Evolutionary conservation across 2,329 filamentous ascomycete species (phyloP), one percentile per base, ranked within the genome.

Genomic region (Fusarium sp.): DNA sequence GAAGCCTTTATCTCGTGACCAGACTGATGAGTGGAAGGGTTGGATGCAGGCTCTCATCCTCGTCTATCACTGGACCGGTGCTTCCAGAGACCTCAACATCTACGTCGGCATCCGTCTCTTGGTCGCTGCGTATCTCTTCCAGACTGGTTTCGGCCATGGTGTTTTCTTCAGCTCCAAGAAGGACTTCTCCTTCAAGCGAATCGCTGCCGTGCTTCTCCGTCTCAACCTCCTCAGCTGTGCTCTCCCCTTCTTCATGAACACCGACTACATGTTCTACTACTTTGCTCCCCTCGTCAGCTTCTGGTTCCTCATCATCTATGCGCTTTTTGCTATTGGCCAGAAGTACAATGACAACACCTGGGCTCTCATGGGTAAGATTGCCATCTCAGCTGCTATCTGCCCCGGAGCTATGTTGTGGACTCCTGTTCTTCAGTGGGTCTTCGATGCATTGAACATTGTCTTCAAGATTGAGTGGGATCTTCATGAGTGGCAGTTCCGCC

Each of bases 21-120:
- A 90, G 67, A 86, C 85, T 1, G 83, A 90, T 48, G 89, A 91
- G 74, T 89, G 87, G 83, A 90, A 90, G 77, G 89, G 89, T 3
- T 85, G 86, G 81, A 87, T 90, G 85, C 87, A 90, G 65, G 79
- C 82, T 15, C 75, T 84, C 3, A 77, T 83, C 20, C 69, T 83
- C 2, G 79, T 87, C 6, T 90, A 87, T 69, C 84, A 88, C 68
- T 90, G 87, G 74, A 69, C 66, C 0, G 66, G 84, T 85, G 53
- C 81, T 82, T 50, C 83, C 47, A 73, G 79, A 6, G 51, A 72
- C 58, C 74, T 86, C 6, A 82, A 82, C 74, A 81, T 88, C 41
- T 87, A 88, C 75, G 80, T 87, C 67, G 75, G 86, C 44, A 77
- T 87, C 14, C 83, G 86, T 33, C 75, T 89, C 3, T 75, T 85